Evolutionary conservation across 345 rosid species (phyloP).

Genomic region (Ceriops tagal): DNA sequence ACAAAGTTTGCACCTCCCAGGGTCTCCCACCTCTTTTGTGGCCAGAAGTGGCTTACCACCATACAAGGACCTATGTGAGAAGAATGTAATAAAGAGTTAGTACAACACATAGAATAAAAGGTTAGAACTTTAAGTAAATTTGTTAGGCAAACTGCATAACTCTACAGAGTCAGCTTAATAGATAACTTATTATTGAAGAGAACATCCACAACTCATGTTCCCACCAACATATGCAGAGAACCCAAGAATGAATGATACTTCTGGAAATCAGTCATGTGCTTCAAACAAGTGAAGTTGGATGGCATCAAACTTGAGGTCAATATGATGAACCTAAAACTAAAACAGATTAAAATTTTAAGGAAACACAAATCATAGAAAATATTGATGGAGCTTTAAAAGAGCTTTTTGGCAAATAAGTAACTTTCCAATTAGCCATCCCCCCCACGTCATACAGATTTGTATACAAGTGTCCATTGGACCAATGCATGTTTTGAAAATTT

Average conservation of each 20-base stretch:
- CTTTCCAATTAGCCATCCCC: too few species aligned
- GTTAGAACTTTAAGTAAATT: background rate
- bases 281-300: background rate
- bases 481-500: too few species aligned
- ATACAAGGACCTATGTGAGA: constrained; percentile 54
- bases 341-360: too few species aligned
- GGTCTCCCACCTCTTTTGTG: constrained; percentile 34
- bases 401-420: too few species aligned
- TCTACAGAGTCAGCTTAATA: background rate
- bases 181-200: too few species aligned
- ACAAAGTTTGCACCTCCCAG: constrained; percentile 55
- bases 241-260: background rate
- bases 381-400: too few species aligned
- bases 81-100: background rate
- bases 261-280: background rate
- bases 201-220: background rate
- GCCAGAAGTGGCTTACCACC: constrained; percentile 72
- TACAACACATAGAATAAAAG: background rate
- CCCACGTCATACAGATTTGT: too few species aligned
- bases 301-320: background rate
- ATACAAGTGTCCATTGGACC: too few species aligned
- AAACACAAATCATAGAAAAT: too few species aligned
- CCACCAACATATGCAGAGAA: background rate
- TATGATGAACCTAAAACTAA: too few species aligned
- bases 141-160: background rate